Evolutionary conservation across 129 eudicot species (phyloP).

Genomic region (Chrysanthemum makinoi): DNA sequence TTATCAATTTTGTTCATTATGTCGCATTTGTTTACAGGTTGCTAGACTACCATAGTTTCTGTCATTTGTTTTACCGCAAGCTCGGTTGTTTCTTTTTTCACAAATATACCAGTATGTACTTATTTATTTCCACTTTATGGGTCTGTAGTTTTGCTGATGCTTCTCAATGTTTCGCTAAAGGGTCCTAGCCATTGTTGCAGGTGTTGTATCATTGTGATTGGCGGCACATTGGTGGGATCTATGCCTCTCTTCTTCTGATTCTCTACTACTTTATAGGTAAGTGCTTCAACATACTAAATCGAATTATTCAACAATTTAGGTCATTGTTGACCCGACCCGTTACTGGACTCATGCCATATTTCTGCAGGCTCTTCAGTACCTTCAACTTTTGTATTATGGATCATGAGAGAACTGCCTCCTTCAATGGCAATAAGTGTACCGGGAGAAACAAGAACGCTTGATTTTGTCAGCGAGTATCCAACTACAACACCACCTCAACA

Average conservation of each 20-base stretch:
- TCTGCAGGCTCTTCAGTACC: conserved; percentile 73
- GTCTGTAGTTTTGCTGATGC: conserved; percentile 1
- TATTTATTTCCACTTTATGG: not conserved
- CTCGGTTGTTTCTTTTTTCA: conserved; percentile 67
- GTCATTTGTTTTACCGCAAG: conserved; percentile 76
- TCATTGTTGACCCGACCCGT: not conserved
- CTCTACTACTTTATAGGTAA: conserved; percentile 82
- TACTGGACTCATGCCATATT: not conserved
- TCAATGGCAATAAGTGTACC: conserved; percentile 29
- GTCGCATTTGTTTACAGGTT: conserved; percentile 47
- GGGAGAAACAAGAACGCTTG: conserved; percentile 62
- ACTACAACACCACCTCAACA: conserved; percentile 44
- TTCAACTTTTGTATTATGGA: conserved; percentile 67
- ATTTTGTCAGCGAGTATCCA: conserved; percentile 60
- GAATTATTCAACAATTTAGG: not conserved
- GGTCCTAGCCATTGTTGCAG: conserved; percentile 37
- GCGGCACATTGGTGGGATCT: conserved; percentile 44
- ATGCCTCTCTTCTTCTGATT: conserved; percentile 60
- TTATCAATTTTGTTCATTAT: not conserved
- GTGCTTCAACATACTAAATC: not conserved
- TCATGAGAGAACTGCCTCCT: conserved; percentile 83
- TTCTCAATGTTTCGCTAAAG: conserved; percentile 15
- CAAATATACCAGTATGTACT: conserved; percentile 74
- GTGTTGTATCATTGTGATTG: conserved; percentile 76
- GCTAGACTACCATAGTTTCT: conserved; percentile 75